phyloP scores from a whole-genome alignment of 1,284 basidiomycete species.

The Puccinia horiana region DNA sequence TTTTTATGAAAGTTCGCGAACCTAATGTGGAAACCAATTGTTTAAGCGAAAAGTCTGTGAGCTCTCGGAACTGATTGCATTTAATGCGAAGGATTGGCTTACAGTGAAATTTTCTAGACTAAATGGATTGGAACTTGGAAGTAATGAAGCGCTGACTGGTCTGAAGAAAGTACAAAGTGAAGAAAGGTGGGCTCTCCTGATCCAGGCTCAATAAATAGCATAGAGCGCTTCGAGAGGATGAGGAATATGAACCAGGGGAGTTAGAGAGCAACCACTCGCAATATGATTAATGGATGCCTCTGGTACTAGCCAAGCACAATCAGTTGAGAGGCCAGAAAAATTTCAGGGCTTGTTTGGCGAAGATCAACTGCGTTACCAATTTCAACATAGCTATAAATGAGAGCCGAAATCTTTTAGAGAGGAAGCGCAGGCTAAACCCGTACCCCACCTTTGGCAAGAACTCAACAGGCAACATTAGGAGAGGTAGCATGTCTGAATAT shows the following conservation, averaged over 20 bases:
- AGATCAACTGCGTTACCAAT: background rate
- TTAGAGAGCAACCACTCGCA: background rate
- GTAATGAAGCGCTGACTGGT: background rate
- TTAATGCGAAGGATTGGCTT: background rate
- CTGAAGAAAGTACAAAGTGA: background rate
- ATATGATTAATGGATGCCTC: background rate
- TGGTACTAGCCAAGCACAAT: conserved; percentile 3
- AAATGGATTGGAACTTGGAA: background rate
- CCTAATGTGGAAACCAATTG: background rate
- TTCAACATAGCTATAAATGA: conserved; percentile 1
- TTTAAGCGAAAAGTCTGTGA: background rate
- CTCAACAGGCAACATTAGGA: background rate
- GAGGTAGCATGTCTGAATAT: conserved; percentile 1
- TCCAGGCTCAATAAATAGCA: background rate
- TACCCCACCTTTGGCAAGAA: background rate
- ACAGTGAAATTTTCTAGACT: background rate
- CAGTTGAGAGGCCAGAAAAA: background rate
- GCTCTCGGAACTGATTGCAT: background rate
- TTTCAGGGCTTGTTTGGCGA: background rate
- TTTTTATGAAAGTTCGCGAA: background rate
- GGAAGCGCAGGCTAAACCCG: conserved; percentile 10
- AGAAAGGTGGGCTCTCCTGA: background rate
- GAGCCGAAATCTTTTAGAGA: conserved; percentile 16
- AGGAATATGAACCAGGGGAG: background rate
- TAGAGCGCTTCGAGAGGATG: background rate